Evolutionary conservation across 1,139 yeast species (phyloP).

Genomic region (Debaryomyces subglobosus): DNA sequence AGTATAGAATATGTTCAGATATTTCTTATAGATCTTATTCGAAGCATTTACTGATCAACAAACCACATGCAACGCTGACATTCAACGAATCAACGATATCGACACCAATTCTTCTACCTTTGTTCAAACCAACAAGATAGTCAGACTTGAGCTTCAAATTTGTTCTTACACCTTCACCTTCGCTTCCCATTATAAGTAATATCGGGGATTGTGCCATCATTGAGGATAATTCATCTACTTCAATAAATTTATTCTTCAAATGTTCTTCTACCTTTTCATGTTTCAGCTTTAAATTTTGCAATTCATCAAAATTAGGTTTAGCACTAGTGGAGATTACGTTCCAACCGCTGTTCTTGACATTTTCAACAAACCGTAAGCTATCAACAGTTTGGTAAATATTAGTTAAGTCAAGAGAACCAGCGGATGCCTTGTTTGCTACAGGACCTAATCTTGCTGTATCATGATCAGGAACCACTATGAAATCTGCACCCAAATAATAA

Average conservation of each 20-base stretch:
- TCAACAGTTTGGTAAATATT: constrained; percentile 60
- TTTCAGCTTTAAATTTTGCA: constrained; percentile 23
- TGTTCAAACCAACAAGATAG: constrained; percentile 57
- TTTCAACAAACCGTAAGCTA: constrained; percentile 65
- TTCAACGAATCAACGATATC: constrained; percentile 75
- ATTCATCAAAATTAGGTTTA: constrained; percentile 25
- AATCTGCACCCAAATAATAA: constrained; percentile 82
- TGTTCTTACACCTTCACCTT: constrained; percentile 80
- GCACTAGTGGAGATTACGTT: constrained; percentile 65
- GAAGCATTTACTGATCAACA: constrained; percentile 50
- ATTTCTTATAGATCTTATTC: not conserved
- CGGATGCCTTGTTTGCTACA: constrained; percentile 76
- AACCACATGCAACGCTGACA: constrained; percentile 87
- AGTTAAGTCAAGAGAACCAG: constrained; percentile 84
- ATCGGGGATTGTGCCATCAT: constrained; percentile 57
- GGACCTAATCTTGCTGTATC: constrained; percentile 79
- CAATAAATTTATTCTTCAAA: constrained; percentile 37
- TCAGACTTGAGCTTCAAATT: constrained; percentile 65
- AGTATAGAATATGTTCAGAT: not conserved
- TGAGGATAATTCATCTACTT: constrained; percentile 43
- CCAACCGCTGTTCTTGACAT: constrained; percentile 67
- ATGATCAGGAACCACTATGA: constrained; percentile 67
- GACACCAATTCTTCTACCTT: constrained; percentile 35
- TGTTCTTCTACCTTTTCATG: constrained; percentile 22
- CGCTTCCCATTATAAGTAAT: constrained; percentile 79